phyloP scores from a whole-genome alignment of 2,329 filamentous ascomycete species.

The Hortaea werneckii region DNA sequence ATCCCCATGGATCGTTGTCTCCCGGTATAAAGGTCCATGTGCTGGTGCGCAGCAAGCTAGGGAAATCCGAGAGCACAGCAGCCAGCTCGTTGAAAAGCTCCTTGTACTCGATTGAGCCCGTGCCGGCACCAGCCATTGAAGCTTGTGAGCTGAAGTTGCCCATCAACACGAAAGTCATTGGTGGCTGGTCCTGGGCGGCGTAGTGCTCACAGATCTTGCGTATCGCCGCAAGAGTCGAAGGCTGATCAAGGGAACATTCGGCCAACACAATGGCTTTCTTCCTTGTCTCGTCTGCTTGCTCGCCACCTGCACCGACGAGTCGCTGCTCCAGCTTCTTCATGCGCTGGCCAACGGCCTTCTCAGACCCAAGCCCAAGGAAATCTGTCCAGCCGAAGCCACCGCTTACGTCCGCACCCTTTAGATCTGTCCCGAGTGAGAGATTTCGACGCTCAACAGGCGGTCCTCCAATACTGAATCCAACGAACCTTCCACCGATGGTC shows the following conservation, averaged over 20 bases:
- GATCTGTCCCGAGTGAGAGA: constrained; percentile 59
- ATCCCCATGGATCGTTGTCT: constrained; percentile 96
- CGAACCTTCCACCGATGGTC: constrained; percentile 82
- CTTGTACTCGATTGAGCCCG: constrained; percentile 88
- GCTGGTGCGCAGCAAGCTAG: constrained; percentile 63
- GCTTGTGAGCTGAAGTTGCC: constrained; percentile 67
- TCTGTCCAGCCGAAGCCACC: constrained; percentile 95
- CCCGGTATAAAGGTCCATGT: constrained; percentile 91
- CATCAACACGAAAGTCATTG: constrained; percentile 70
- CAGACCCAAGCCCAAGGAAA: constrained; percentile 83
- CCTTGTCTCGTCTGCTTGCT: constrained; percentile 6
- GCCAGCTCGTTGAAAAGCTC: constrained; percentile 89
- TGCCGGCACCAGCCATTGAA: constrained; percentile 54
- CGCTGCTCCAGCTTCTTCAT: constrained; percentile 74
- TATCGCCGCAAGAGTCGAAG: constrained; percentile 69
- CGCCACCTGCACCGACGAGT: constrained; percentile 39
- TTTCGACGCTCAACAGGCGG: constrained; percentile 82
- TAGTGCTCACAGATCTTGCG: constrained; percentile 70
- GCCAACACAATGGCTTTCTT: constrained; percentile 64
- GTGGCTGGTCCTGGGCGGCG: constrained; percentile 48
- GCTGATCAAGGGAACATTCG: constrained; percentile 77
- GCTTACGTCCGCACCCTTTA: constrained; percentile 47
- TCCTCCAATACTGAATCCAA: constrained; percentile 82
- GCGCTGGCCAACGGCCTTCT: constrained; percentile 67
- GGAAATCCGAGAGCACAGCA: constrained; percentile 71